Evolutionary conservation across 2,329 filamentous ascomycete species (phyloP).

Genomic region (Rutstroemia sp.): DNA sequence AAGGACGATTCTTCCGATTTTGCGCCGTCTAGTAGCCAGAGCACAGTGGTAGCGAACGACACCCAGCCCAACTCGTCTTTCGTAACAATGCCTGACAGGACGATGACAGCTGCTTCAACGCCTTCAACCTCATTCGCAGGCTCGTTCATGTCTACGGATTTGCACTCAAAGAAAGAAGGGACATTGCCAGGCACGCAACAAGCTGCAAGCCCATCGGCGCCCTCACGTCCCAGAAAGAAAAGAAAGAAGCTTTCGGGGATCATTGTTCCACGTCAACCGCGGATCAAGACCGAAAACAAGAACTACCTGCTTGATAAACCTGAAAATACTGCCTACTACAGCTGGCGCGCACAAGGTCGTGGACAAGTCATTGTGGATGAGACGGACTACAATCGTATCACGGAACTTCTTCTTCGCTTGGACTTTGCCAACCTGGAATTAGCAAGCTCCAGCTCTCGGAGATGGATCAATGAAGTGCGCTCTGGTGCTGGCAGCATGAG

Average conservation of each 20-base stretch:
- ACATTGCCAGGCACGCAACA: slow-evolving; percentile 3
- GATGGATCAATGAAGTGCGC: slow-evolving; percentile 64
- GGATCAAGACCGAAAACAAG: slow-evolving; percentile 52
- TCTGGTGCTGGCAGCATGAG: slow-evolving; percentile 32
- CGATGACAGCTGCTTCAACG: slow-evolving; percentile 18
- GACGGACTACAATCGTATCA: slow-evolving; percentile 56
- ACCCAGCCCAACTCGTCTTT: slow-evolving; percentile 9
- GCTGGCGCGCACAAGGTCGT: slow-evolving; percentile 55
- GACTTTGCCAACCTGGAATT: slow-evolving; percentile 63
- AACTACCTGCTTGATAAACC: slow-evolving; percentile 44
- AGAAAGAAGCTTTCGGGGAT: slow-evolving; percentile 46
- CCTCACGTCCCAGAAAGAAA: slow-evolving; percentile 34
- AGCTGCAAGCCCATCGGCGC: slow-evolving; percentile 1
- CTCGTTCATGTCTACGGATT: slow-evolving; percentile 12
- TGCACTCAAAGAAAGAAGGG: slow-evolving; percentile 8
- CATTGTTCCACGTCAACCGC: slow-evolving; percentile 57
- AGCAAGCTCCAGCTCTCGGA: slow-evolving; percentile 55
- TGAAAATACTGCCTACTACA: slow-evolving; percentile 52
- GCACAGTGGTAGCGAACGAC: slow-evolving; percentile 8
- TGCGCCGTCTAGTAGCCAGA: slow-evolving; percentile 17
- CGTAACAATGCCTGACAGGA: neutral
- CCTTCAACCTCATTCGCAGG: slow-evolving; percentile 19
- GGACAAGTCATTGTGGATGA: slow-evolving; percentile 58
- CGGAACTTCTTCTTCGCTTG: slow-evolving; percentile 63
- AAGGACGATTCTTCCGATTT: slow-evolving; percentile 9